These are phyloP conservation scores for Juncus inflexus DNA, from an alignment of 176 grass and related monocot genomes.

Conservation along the genomic window DNA sequence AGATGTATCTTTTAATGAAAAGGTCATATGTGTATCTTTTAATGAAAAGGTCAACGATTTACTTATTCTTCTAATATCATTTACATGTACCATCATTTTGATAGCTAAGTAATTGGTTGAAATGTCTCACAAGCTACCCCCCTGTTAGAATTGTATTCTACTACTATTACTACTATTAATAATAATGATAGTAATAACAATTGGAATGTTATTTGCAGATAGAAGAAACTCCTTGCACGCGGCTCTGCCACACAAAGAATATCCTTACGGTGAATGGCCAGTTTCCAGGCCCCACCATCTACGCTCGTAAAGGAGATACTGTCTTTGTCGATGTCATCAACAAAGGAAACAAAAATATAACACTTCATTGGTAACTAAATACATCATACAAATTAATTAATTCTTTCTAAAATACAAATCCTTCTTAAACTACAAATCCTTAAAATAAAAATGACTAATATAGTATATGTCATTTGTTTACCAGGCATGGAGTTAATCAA, in stretches of 20 bases:
- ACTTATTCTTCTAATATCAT: no score
- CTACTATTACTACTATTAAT: no score
- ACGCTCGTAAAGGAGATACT: constrained; percentile 43
- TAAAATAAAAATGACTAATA: background rate
- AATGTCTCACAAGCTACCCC: no score
- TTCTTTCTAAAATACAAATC: background rate
- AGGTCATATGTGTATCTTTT: no score
- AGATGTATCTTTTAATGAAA: no score
- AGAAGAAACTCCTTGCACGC: constrained; percentile 40
- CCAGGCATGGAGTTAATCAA: constrained; percentile 69
- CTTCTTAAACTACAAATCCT: no score
- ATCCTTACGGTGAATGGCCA: constrained; percentile 58
- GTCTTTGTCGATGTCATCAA: constrained; percentile 62
- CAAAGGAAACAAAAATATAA: constrained; percentile 61
- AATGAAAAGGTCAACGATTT: no score
- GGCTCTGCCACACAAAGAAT: constrained; percentile 59
- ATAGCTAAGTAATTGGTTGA: no score
- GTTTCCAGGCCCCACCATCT: constrained; percentile 67
- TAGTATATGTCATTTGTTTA: background rate
- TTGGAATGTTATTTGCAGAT: constrained; percentile 31
- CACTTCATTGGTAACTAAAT: constrained; percentile 50
- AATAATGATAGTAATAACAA: background rate
- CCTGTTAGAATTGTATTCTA: no score
- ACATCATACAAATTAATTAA: background rate
- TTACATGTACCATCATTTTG: no score